Percentiles rank a stretch among this genome's conserved stretches.
phyloP scores from a whole-genome alignment of 2,329 filamentous ascomycete species.

The Penicillium sp. region DNA sequence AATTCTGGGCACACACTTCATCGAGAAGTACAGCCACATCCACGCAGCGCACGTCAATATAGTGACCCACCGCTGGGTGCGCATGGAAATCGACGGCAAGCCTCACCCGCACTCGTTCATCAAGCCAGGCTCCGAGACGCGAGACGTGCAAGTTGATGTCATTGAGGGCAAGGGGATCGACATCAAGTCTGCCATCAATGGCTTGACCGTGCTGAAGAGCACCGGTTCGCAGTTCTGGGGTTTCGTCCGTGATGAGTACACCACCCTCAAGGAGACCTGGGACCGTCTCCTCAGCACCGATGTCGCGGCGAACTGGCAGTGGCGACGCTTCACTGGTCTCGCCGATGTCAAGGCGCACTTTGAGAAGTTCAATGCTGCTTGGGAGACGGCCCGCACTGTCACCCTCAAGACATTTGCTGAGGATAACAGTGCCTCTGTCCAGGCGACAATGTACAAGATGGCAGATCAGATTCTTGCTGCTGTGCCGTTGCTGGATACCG shows the following conservation, averaged over 20 bases:
- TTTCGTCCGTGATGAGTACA: slow-evolving; percentile 91
- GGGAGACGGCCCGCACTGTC: slow-evolving; percentile 72
- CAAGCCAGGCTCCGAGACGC: slow-evolving; percentile 83
- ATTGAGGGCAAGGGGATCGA: slow-evolving; percentile 67
- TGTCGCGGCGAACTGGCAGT: slow-evolving; percentile 82
- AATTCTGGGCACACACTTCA: slow-evolving; percentile 82
- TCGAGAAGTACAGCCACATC: slow-evolving; percentile 85
- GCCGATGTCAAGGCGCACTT: slow-evolving; percentile 64
- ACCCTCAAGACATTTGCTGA: slow-evolving; percentile 90
- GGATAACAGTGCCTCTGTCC: slow-evolving; percentile 88
- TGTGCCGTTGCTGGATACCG: slow-evolving; percentile 67
- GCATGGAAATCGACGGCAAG: slow-evolving; percentile 81
- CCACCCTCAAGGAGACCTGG: slow-evolving; percentile 84
- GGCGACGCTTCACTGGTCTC: slow-evolving; percentile 68
- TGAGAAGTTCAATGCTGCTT: slow-evolving; percentile 74
- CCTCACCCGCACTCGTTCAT: slow-evolving; percentile 94
- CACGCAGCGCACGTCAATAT: slow-evolving; percentile 77
- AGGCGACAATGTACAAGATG: slow-evolving; percentile 99
- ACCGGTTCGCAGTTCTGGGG: slow-evolving; percentile 95
- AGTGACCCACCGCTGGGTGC: slow-evolving; percentile 84
- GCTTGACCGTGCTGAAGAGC: slow-evolving; percentile 88
- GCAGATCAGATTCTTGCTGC: slow-evolving; percentile 76
- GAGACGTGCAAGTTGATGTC: slow-evolving; percentile 73
- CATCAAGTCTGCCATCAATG: slow-evolving; percentile 74
- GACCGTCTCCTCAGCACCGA: slow-evolving; percentile 95